phyloP scores from a whole-genome alignment of 306 rosid genomes.

The Gleditsia sinensis region DNA sequence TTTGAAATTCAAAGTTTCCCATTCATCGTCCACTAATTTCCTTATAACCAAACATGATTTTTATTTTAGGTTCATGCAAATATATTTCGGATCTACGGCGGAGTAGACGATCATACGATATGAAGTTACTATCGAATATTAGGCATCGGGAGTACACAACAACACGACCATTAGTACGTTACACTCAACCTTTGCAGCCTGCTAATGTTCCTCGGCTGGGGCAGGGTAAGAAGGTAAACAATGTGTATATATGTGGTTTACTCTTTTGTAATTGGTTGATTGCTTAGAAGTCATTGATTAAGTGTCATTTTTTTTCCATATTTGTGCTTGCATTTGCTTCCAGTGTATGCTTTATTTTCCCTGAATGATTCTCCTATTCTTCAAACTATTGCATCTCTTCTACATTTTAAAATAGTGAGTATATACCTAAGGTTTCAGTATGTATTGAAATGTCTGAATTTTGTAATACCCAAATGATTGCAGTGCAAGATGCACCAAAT shows the following conservation, averaged over 20 bases:
- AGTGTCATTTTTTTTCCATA: not conserved
- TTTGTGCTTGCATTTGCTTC: not conserved
- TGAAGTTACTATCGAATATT: conserved; percentile 35
- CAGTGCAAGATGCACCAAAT: not conserved
- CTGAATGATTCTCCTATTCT: not conserved
- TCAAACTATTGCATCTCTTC: not conserved
- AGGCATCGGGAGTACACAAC: conserved; percentile 16
- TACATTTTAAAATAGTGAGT: not conserved
- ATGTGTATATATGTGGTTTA: not conserved
- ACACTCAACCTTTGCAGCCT: not conserved
- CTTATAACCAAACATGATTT: not conserved
- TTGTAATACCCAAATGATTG: not conserved
- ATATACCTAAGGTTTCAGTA: not conserved
- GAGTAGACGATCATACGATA: conserved; percentile 28
- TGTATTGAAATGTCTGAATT: not conserved
- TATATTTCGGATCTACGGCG: conserved; percentile 39
- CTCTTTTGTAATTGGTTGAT: not conserved
- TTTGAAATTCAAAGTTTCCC: not conserved
- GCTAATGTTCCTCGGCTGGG: not conserved
- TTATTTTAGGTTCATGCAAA: conserved; percentile 37
- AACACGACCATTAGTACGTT: not conserved
- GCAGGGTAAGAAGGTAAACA: conserved; percentile 14
- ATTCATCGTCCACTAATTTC: not conserved
- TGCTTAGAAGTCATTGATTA: not conserved
- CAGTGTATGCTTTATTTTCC: not conserved